Percentiles rank a stretch among this genome's conserved stretches.
phyloP scores from a whole-genome alignment of 1,284 basidiomycete species.

The Rhodofomes roseus region DNA sequence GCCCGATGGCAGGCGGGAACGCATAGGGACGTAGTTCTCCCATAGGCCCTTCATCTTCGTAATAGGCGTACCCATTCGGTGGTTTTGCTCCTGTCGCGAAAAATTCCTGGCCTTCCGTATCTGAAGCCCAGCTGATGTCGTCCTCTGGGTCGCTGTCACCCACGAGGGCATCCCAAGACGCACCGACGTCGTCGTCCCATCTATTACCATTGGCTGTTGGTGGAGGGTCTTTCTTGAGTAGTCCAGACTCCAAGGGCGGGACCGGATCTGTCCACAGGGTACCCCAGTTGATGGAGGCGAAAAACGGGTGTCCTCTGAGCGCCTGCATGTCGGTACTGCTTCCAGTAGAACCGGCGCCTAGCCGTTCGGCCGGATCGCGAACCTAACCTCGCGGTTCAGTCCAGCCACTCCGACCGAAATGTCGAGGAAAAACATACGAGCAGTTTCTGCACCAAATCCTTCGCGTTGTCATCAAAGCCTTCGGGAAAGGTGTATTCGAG shows the following conservation, averaged over 20 bases:
- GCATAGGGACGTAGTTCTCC: slow-evolving; percentile 24
- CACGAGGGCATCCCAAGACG: slow-evolving; percentile 52
- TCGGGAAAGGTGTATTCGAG: slow-evolving; percentile 73
- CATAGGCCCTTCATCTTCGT: slow-evolving; percentile 28
- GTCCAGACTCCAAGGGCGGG: slow-evolving; percentile 54
- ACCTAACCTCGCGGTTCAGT: slow-evolving; percentile 37
- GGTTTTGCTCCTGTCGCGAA: slow-evolving; percentile 11
- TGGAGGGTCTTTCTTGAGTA: slow-evolving; percentile 45
- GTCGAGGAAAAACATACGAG: slow-evolving; percentile 42
- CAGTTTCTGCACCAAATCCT: slow-evolving; percentile 63
- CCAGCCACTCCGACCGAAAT: slow-evolving; percentile 4
- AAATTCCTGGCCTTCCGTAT: slow-evolving; percentile 35
- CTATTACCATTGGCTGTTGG: slow-evolving; percentile 19
- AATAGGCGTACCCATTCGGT: slow-evolving; percentile 14
- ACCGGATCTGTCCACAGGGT: slow-evolving; percentile 70
- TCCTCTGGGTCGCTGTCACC: slow-evolving; percentile 26
- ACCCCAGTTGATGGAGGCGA: slow-evolving; percentile 64
- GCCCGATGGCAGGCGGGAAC: slow-evolving; percentile 15
- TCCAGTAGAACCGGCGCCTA: slow-evolving; percentile 58
- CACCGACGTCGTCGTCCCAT: slow-evolving; percentile 44
- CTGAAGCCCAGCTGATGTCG: slow-evolving; percentile 45
- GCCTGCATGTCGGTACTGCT: slow-evolving; percentile 48
- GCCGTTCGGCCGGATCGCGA: slow-evolving; percentile 65
- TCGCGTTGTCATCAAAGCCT: slow-evolving; percentile 65
- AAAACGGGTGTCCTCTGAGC: slow-evolving; percentile 78